Evolutionary conservation across 139 green algal genomes (phyloP), one percentile per base, ranked within the genome.

Genomic region (Choricystis sp.): DNA sequence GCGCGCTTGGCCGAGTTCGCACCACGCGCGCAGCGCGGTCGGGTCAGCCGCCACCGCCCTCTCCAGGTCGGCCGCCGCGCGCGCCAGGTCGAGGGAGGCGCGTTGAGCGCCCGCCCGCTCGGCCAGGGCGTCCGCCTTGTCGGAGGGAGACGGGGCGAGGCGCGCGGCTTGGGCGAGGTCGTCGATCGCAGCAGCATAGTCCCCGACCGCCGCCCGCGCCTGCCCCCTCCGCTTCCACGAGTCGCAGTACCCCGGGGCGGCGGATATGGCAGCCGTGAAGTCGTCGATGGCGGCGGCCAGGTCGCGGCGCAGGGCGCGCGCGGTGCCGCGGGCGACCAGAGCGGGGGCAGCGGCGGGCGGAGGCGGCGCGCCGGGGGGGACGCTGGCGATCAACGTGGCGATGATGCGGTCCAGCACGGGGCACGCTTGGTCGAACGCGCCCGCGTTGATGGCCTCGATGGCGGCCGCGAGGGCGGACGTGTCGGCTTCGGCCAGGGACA

Each of bases 141-240:
- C 19, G 26, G 58, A 23, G 49, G 58, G 56, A 30, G 66, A 23
- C 3, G 65, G 61, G 23, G 71, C 27, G 49, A 91, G 79, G 4
- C 79, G 66, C 1, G 76, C 62, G 9, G 74, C 72, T 26, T 71
- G 69, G 22, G 76, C 59, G 31, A 91, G 63, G 70, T 91, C 84
- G 52, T 64, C 49, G 63, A 85, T 57, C 0, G 87, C 85, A 0
- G 61, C 78, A 27, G 85, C 69, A 0, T 69, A 22, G 5, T 87
- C 70, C 0, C 81, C 85, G 29, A 89, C 30, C 2, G 84, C 85
- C 25, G 63, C 73, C n/a, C 82, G 75, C 2, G 87, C 87, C 71
- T 94, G 86, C 0, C 77, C 82, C 14, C 87, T 72, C 24, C 87
- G 73, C 74, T 89, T 91, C 74, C 79, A 90, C 21, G 75, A 80